Conservation (phyloP, 208 protist species). For the Wallacemonas sp. region DNA sequence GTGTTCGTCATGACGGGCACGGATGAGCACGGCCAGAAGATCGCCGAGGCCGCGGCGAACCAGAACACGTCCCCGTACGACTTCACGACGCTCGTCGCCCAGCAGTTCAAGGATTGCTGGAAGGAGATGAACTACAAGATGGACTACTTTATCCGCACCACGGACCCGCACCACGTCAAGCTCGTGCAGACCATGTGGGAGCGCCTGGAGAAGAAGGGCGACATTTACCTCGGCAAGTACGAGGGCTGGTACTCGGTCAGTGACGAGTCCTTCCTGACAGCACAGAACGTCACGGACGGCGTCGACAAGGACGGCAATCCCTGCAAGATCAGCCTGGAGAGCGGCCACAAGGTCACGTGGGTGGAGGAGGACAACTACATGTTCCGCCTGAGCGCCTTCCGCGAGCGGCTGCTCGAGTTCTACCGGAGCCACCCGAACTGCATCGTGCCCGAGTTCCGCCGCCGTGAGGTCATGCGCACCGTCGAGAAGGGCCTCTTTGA, state of each 20-base stretch:
- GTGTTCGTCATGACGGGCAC: conserved; percentile 97
- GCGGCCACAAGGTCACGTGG: conserved; percentile 93
- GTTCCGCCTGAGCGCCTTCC: conserved; percentile 95
- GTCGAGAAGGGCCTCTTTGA: conserved; percentile 93
- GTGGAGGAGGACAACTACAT: conserved; percentile 98
- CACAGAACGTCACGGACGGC: conserved; percentile 80
- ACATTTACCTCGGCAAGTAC: conserved; percentile 98
- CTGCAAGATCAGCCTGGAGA: conserved; percentile 93
- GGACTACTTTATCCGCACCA: conserved; percentile 98
- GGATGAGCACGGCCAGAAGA: conserved; percentile 99
- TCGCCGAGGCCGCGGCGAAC: conserved; percentile 89
- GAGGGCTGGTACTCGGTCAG: conserved; percentile 99
- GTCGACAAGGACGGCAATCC: conserved; percentile 89
- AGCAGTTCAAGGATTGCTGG: conserved; percentile 93
- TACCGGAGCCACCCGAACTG: conserved; percentile 82
- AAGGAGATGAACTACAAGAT: conserved; percentile 85
- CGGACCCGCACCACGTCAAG: conserved; percentile 83
- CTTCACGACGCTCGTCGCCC: conserved; percentile 91
- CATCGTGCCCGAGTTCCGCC: conserved; percentile 93
- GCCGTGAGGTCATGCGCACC: conserved; percentile 91
- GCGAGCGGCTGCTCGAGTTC: conserved; percentile 84
- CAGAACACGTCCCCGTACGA: conserved; percentile 75
- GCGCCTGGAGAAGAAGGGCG: conserved; percentile 83
- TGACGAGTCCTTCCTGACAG: conserved; percentile 96
- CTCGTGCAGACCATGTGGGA: conserved; percentile 90